Conservation (phyloP, 257 asterid species). For the Solanum chaucha region DNA sequence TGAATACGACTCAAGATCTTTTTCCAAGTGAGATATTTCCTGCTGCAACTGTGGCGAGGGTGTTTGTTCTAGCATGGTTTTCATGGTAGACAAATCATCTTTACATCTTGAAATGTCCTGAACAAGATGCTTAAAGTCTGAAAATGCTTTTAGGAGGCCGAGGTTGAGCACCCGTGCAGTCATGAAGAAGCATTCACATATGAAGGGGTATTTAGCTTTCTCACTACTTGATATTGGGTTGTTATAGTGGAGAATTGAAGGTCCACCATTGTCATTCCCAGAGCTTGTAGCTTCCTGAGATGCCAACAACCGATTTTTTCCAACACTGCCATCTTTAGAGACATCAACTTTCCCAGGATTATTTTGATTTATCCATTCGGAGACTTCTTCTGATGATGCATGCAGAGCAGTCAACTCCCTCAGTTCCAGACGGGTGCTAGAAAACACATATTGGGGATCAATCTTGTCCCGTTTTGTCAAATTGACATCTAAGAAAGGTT, state of each 20-base stretch:
- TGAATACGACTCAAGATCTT: conserved; percentile 60
- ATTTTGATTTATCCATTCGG: conserved; percentile 55
- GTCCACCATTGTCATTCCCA: conserved; percentile 29
- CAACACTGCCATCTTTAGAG: conserved; percentile 27
- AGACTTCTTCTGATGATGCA: conserved; percentile 88
- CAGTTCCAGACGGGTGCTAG: conserved; percentile 59
- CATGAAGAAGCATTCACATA: conserved; percentile 99
- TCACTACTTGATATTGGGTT: conserved; percentile 26
- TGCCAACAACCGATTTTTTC: conserved; percentile 41
- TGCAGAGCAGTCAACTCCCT: conserved; percentile 92
- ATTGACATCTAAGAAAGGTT: conserved; percentile 86
- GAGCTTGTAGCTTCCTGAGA: conserved; percentile 75
- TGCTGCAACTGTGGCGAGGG: conserved; percentile 71
- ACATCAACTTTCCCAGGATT: conserved; percentile 27
- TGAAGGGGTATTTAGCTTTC: conserved; percentile 57
- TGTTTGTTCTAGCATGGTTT: conserved; percentile 69
- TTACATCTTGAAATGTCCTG: conserved; percentile 91
- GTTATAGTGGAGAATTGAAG: conserved; percentile 19
- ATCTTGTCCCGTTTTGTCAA: conserved; percentile 77
- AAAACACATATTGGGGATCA: conserved; percentile 73
- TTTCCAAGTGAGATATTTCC: conserved; percentile 72
- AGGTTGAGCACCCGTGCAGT: conserved; percentile 90
- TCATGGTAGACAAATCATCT: conserved; percentile 64
- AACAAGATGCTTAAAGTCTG: conserved; percentile 92
- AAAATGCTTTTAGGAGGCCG: conserved; percentile 88